Conservation (phyloP, 2,329 filamentous ascomycete species). For the Aspergillus quadrilineatus region DNA sequence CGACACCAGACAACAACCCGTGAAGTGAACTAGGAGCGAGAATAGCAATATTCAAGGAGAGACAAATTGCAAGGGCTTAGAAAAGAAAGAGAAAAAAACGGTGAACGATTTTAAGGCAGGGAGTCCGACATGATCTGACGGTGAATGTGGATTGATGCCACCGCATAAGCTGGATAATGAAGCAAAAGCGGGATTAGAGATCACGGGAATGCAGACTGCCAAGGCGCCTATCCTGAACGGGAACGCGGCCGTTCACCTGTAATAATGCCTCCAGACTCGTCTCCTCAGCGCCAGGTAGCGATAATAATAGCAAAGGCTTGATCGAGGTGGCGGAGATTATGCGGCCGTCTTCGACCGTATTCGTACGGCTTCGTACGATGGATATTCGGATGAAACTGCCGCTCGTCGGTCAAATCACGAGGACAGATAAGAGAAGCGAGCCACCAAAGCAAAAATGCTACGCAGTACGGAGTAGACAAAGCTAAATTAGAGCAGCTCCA, state of each 20-base stretch:
- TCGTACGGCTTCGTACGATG: not conserved
- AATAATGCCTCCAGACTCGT: not conserved
- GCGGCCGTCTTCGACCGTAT: not conserved
- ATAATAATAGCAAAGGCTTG: not conserved
- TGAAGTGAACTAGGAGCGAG: slow-evolving; percentile 7
- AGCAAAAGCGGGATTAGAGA: not conserved
- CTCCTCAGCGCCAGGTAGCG: not conserved
- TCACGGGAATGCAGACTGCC: slow-evolving; percentile 8
- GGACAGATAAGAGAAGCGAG: not conserved
- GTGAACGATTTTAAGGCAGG: slow-evolving; percentile 8
- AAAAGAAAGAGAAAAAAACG: not conserved
- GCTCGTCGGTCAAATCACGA: not conserved
- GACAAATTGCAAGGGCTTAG: not conserved
- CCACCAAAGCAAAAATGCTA: not conserved
- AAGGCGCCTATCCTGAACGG: slow-evolving; percentile 8
- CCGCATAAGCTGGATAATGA: slow-evolving; percentile 1
- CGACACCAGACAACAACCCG: slow-evolving; percentile 3
- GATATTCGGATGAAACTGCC: not conserved
- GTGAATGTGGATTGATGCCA: not conserved
- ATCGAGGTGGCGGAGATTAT: not conserved
- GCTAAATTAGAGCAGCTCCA: not conserved
- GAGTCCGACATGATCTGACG: not conserved
- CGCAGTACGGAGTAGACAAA: not conserved
- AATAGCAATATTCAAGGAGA: not conserved
- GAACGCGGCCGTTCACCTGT: not conserved